A percentile compares a stretch with the other conserved stretches of the same genome.
Evolutionary conservation across 2,329 filamentous ascomycete species (phyloP).

Genomic region (Epichloe aotearoae): DNA sequence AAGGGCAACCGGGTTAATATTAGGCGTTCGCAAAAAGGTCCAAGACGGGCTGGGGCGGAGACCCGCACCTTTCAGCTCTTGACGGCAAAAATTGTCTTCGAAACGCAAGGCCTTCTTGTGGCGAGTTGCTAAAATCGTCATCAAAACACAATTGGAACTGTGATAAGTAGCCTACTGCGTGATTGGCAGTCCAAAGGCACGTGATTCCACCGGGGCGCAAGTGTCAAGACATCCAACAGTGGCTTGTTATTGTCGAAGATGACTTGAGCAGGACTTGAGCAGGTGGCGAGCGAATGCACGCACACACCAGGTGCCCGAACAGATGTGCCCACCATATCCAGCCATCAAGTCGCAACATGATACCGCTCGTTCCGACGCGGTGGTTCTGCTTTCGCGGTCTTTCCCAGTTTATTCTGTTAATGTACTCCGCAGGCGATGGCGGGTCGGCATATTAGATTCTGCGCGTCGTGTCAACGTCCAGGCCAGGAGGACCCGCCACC

Average conservation of each 20-base stretch:
- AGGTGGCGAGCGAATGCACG: not conserved
- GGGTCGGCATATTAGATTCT: not conserved
- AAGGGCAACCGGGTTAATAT: not conserved
- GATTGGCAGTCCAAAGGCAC: not conserved
- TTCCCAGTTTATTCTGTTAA: not conserved
- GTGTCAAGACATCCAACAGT: no score
- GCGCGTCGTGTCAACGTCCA: not conserved
- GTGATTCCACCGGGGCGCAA: not conserved
- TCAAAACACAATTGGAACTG: not conserved
- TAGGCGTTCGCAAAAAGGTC: not conserved
- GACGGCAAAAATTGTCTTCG: not conserved
- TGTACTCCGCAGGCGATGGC: not conserved
- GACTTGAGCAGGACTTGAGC: not conserved
- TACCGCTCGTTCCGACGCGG: not conserved
- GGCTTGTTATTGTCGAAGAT: no score
- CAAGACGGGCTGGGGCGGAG: not conserved
- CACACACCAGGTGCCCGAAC: not conserved
- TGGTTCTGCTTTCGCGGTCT: not conserved
- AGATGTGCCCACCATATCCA: not conserved
- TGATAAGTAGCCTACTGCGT: no score
- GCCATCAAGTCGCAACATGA: not conserved
- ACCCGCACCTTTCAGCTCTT: not conserved
- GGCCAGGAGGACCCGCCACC: slow-evolving; percentile 1
- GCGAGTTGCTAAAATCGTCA: not conserved
- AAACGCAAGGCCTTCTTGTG: not conserved